phyloP scores from a whole-genome alignment of 1,139 yeast genomes.

The Sugiyamaella japonica region DNA sequence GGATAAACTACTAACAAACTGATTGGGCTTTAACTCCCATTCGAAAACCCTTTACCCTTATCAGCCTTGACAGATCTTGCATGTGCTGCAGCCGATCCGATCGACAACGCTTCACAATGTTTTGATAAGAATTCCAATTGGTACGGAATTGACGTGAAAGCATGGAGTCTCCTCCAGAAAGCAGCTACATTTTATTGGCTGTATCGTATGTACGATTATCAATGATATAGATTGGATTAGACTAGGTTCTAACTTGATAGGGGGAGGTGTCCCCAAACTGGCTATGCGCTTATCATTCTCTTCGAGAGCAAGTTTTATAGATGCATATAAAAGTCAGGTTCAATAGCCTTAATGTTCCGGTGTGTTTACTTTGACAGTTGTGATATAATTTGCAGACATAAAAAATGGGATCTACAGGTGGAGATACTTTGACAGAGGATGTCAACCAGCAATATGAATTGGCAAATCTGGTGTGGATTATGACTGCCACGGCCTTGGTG shows the following conservation, averaged over 20 bases:
- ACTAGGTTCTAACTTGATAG: neutral
- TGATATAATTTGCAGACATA: neutral
- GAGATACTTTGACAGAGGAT: conserved; percentile 71
- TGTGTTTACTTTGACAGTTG: too few species aligned
- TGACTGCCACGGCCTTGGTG: conserved; percentile 70
- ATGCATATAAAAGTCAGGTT: neutral
- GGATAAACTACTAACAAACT: too few species aligned
- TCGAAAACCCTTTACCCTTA: neutral
- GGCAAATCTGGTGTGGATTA: conserved; percentile 84
- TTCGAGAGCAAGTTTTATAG: neutral
- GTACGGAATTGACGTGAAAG: neutral
- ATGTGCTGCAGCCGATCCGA: neutral
- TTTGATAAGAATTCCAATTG: conserved; percentile 1
- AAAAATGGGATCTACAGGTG: conserved; percentile 49
- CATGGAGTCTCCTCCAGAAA: neutral
- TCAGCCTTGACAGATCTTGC: neutral
- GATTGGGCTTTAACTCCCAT: too few species aligned
- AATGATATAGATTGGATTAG: neutral
- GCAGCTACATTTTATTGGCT: neutral
- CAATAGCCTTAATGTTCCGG: neutral
- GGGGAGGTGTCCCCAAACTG: too few species aligned
- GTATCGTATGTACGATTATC: neutral
- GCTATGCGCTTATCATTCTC: too few species aligned
- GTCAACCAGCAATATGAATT: conserved; percentile 69
- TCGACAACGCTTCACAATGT: neutral